Conservation (phyloP, 768 basidiomycete species). For the Lactifluus volemus region DNA sequence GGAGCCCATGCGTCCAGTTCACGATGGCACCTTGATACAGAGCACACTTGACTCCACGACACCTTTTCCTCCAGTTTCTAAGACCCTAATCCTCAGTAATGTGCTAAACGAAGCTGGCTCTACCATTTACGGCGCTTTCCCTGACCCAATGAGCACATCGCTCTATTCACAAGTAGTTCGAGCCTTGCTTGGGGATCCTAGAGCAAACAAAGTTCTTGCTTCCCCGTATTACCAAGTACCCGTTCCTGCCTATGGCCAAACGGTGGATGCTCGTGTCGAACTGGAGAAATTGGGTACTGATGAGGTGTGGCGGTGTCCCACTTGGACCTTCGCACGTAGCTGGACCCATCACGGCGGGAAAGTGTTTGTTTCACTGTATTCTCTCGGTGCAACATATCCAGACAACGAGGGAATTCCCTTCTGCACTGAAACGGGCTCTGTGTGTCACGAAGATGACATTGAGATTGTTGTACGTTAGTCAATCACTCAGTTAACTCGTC, state of each 20-base stretch:
- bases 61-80: constrained; percentile 49
- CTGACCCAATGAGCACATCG: constrained; percentile 31
- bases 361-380: constrained; percentile 59
- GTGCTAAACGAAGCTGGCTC: constrained; percentile 64
- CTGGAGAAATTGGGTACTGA: constrained; percentile 58
- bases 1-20: constrained; percentile 57
- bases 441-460: constrained; percentile 82
- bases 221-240: constrained; percentile 41
- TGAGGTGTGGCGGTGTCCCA: constrained; percentile 59
- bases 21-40: constrained; percentile 61
- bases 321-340: constrained; percentile 60
- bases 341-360: constrained; percentile 58
- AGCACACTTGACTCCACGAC: constrained; percentile 53
- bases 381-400: constrained; percentile 63
- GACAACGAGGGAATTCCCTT: constrained; percentile 47
- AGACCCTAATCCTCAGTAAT: constrained; percentile 64
- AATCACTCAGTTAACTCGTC: constrained; percentile 26
- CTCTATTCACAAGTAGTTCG: constrained; percentile 34
- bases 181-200: constrained; percentile 37
- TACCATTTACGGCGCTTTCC: constrained; percentile 44
- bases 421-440: constrained; percentile 47
- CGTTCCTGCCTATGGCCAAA: constrained; percentile 23
- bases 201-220: constrained; percentile 35
- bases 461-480: constrained; percentile 53
- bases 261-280: constrained; percentile 45